phyloP scores from a whole-genome alignment of 345 rosid species.

The Populus nigra region DNA sequence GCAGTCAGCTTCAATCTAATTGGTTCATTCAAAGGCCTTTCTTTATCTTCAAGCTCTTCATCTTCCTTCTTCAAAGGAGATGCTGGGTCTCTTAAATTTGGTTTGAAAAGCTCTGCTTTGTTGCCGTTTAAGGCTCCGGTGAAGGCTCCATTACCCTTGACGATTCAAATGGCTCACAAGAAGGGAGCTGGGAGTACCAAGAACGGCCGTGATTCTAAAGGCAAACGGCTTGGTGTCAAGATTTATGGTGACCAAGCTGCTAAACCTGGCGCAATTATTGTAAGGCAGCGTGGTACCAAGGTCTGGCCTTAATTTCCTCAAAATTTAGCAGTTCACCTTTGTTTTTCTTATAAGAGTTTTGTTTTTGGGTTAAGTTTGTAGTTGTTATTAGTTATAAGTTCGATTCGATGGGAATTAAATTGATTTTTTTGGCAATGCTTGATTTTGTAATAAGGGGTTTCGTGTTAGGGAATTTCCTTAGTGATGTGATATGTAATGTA shows the following conservation, averaged over 20 bases:
- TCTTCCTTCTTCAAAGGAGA: slow-evolving; percentile 64
- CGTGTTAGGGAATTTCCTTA: background rate
- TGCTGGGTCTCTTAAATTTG: slow-evolving; percentile 6
- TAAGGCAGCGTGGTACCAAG: slow-evolving; percentile 98
- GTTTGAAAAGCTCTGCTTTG: slow-evolving; percentile 37
- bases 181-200: slow-evolving; percentile 99
- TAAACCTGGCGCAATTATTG: slow-evolving; percentile 87
- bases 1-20: slow-evolving; percentile 46
- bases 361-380: no score
- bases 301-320: slow-evolving; percentile 22
- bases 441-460: background rate
- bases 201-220: slow-evolving; percentile 94
- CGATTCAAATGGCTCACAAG: slow-evolving; percentile 87
- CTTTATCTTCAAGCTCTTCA: slow-evolving; percentile 50
- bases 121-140: slow-evolving; percentile 19
- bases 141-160: slow-evolving; percentile 48
- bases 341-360: no score
- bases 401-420: no score
- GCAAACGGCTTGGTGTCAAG: slow-evolving; percentile 90
- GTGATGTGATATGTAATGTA: background rate
- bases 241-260: slow-evolving; percentile 88
- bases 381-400: no score
- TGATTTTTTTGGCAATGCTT: no score
- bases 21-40: slow-evolving; percentile 62
- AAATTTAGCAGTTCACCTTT: background rate